These are phyloP conservation scores for Entomortierella parvispora DNA, from an alignment of 192 early-diverging fungal genomes.

Conservation along the genomic window DNA sequence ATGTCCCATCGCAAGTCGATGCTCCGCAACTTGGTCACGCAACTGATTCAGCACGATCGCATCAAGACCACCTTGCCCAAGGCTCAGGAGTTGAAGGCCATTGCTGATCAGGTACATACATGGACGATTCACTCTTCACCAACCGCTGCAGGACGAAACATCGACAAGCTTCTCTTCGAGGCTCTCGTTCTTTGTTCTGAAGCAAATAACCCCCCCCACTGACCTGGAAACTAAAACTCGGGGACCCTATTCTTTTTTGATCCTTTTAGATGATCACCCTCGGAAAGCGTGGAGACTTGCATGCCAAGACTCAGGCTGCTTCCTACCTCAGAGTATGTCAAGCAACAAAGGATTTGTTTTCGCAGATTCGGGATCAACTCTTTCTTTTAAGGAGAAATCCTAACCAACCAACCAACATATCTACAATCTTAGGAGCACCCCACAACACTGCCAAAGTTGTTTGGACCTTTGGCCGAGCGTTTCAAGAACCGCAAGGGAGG, in stretches of 20 bases:
- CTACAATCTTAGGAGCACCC: constrained; percentile 79
- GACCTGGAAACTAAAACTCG: neutral
- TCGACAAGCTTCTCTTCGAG: too few species aligned
- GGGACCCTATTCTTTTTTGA: too few species aligned
- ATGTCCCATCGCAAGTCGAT: constrained; percentile 78
- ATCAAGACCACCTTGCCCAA: constrained; percentile 94
- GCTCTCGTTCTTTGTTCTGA: too few species aligned
- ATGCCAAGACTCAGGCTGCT: constrained; percentile 69
- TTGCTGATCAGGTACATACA: constrained; percentile 77
- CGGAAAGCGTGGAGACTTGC: constrained; percentile 76
- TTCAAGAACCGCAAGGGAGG: constrained; percentile 83
- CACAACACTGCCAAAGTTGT: constrained; percentile 81
- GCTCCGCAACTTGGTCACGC: constrained; percentile 85
- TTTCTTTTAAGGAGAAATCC: too few species aligned
- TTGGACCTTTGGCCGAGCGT: constrained; percentile 83
- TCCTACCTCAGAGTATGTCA: constrained; percentile 61
- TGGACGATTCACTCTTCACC: neutral
- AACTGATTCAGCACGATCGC: constrained; percentile 87
- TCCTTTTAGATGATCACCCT: constrained; percentile 78
- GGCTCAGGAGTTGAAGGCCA: constrained; percentile 87
- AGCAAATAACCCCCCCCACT: neutral
- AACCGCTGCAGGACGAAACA: too few species aligned
- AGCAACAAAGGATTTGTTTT: neutral
- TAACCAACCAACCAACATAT: too few species aligned
- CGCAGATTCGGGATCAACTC: too few species aligned